Evolutionary conservation across 495 filamentous ascomycete species (phyloP).

Genomic region (Neurospora pannonica): DNA sequence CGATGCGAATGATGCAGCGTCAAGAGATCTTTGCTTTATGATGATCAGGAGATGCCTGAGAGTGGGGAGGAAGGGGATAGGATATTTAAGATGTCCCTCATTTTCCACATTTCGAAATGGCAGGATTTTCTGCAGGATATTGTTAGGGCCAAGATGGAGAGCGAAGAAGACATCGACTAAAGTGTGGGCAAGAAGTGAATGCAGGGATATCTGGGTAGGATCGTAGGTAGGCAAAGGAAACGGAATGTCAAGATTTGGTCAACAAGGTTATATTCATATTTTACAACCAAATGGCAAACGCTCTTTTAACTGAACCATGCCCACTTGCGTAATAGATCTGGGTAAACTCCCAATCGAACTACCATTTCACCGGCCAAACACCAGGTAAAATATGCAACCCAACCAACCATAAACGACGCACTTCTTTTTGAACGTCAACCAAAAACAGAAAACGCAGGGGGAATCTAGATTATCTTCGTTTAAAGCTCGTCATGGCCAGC

Average conservation of each 20-base stretch:
- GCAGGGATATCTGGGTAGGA: neutral
- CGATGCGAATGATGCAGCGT: neutral
- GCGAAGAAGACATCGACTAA: neutral
- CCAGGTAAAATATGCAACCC: neutral
- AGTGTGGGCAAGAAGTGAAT: neutral
- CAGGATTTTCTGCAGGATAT: neutral
- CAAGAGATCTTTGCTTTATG: neutral
- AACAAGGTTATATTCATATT: neutral
- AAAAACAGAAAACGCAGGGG: slow-evolving; percentile 13
- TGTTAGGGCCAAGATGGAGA: neutral
- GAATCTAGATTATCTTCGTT: slow-evolving; percentile 28
- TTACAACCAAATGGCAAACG: neutral
- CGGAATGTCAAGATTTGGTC: neutral
- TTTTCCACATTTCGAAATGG: neutral
- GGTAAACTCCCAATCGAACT: neutral
- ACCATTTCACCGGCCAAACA: neutral
- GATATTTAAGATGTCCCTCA: neutral
- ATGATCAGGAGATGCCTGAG: neutral
- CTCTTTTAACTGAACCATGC: neutral
- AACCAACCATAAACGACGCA: neutral
- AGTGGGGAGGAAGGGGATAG: neutral
- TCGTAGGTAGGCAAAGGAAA: neutral
- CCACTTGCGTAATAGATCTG: neutral
- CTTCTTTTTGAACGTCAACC: slow-evolving; percentile 17
- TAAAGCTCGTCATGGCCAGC: slow-evolving; percentile 86